phyloP scores from a whole-genome alignment of 192 early-diverging fungal genomes.

The Chytriomyces sp. region DNA sequence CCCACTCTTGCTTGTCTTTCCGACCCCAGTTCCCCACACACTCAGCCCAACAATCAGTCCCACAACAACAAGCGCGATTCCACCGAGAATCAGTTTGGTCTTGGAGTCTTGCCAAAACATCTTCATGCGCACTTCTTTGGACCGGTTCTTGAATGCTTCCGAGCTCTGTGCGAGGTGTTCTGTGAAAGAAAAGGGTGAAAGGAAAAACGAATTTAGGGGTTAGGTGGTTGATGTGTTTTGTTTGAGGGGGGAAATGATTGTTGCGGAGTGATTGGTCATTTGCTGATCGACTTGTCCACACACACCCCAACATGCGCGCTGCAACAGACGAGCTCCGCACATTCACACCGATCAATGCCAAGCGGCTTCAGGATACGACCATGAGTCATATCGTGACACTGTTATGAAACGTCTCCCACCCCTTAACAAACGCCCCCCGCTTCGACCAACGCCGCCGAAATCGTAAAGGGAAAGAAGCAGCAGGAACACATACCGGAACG shows the following conservation, averaged over 20 bases:
- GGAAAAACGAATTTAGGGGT: not conserved
- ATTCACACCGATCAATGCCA: too few species aligned
- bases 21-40: conserved; percentile 23
- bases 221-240: not conserved
- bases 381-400: too few species aligned
- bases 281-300: not conserved
- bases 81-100: conserved; percentile 85
- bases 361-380: too few species aligned
- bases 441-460: not conserved
- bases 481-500: conserved; percentile 13
- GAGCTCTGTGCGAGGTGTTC: conserved; percentile 74
- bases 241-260: not conserved
- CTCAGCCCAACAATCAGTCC: conserved; percentile 72
- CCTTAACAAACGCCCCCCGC: not conserved
- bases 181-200: conserved; percentile 54
- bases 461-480: not conserved
- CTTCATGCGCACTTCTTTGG: conserved; percentile 78
- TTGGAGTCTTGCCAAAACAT: conserved; percentile 99
- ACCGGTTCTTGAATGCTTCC: conserved; percentile 75
- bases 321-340: not conserved
- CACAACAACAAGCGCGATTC: conserved; percentile 76
- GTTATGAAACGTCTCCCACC: not conserved
- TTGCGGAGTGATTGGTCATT: not conserved
- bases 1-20: not conserved
- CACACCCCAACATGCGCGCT: not conserved